Base-by-base conservation (phyloP, 2,329 filamentous ascomycete species). In the Talaromyces albobiverticillius region DNA sequence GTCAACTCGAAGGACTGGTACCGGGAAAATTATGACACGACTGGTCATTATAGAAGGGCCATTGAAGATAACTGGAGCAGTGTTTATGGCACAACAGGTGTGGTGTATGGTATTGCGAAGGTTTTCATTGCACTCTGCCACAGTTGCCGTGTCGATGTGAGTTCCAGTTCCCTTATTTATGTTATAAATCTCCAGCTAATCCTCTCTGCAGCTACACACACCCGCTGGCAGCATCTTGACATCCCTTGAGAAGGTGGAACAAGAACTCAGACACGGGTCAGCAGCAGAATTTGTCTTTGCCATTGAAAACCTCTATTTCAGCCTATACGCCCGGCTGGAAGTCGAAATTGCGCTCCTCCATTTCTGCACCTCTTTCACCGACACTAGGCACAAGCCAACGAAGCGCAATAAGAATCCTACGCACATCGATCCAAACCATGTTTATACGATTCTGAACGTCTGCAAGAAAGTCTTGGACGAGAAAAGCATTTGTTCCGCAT, bases 71-170 rank as follows among this genome's bases (percentile, higher is more conserved):
- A 64, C 51, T 57, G 66, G 11, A 53, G 59, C 2, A 62, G 57
- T 18, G 65, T 71, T 5, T 51, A 72, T 42, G 57, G 57, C 1
- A 62, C 71, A 10, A 69, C 67, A 32, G 54, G 60, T 22, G 67
- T 63, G 49, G 61, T 74, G 9, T 74, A 73, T 53, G 61, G 67
- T 1, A 57, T 71, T 43, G 67, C 70, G 20, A 74, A 73, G 46
- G 57, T 73, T 11, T 50, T 71, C 26, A 58, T 67, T 31, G 63
- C 65, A 26, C 57, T 66, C 9, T 65, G 71, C 45, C 41, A 62
- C 45, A 64, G 64, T 40, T 73, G 70, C 54, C 70, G 67, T 0
- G 59, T 66, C 10, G 66, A 71, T 56, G 71, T 73, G 62, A 29
- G 64, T 55, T 13, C 23, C 32, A 3, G 34, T 26, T 6, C 18